phyloP scores from a whole-genome alignment of 495 filamentous ascomycete genomes.

The Penicillium pancosmium region DNA sequence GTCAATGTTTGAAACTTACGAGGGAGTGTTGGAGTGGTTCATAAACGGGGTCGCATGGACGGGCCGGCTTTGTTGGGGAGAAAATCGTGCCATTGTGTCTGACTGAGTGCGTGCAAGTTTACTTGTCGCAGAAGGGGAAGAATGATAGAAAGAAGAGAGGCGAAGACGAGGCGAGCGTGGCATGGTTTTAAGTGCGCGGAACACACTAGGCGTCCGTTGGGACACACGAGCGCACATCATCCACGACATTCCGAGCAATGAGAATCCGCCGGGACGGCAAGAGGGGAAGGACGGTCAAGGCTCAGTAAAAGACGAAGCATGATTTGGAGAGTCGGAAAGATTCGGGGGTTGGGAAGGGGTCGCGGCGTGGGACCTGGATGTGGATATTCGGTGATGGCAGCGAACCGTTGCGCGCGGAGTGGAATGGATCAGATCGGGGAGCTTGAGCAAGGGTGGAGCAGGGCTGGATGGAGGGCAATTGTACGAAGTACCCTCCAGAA shows the following conservation, averaged over 20 bases:
- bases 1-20: slow-evolving; percentile 32
- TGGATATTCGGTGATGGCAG: slow-evolving; percentile 46
- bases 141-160: slow-evolving; percentile 27
- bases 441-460: slow-evolving; percentile 4
- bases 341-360: slow-evolving; percentile 36
- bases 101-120: slow-evolving; percentile 29
- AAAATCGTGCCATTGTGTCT: slow-evolving; percentile 47
- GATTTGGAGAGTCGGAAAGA: slow-evolving; percentile 41
- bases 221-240: slow-evolving; percentile 32
- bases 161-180: slow-evolving; percentile 28
- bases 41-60: slow-evolving; percentile 44
- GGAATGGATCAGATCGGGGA: slow-evolving; percentile 6
- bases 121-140: slow-evolving; percentile 25
- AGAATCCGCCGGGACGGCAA: slow-evolving; percentile 39
- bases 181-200: slow-evolving; percentile 43
- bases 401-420: slow-evolving; percentile 39
- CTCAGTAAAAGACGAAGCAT: slow-evolving; percentile 33
- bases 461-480: neutral
- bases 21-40: slow-evolving; percentile 37
- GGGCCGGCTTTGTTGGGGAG: slow-evolving; percentile 45
- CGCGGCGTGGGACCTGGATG: slow-evolving; percentile 30
- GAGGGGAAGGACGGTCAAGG: slow-evolving; percentile 27
- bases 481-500: too few relatives aligned
- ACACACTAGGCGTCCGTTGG: slow-evolving; percentile 39
- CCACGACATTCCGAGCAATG: slow-evolving; percentile 43